Evolutionary conservation across 2,329 filamentous ascomycete genomes (phyloP).

Genomic region (Zymoseptoria ardabiliae): DNA sequence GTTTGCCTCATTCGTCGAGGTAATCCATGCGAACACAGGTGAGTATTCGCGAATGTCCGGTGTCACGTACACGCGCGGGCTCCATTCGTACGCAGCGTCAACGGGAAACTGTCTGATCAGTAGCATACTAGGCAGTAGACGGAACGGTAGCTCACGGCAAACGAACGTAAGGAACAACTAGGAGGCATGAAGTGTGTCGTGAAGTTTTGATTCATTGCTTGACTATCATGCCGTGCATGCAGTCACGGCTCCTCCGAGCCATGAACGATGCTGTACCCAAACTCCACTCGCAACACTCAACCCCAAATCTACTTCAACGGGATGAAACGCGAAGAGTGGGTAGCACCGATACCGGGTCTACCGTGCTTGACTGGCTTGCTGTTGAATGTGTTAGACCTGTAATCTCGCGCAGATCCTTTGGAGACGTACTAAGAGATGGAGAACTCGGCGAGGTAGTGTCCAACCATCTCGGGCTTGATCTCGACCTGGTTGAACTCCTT

Average conservation of each 20-base stretch:
- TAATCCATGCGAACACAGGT: too few species aligned
- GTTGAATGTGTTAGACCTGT: conserved; percentile 44
- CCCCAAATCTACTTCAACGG: conserved; percentile 75
- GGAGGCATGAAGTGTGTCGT: too few species aligned
- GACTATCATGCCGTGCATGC: conserved; percentile 7
- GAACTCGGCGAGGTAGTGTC: conserved; percentile 98
- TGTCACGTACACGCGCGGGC: too few species aligned
- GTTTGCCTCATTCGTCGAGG: too few species aligned
- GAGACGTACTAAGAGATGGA: conserved; percentile 95
- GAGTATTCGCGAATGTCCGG: too few species aligned
- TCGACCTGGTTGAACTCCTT: conserved; percentile 99
- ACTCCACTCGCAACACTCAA: conserved; percentile 3
- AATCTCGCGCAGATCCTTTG: background rate
- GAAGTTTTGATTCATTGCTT: conserved; percentile 8
- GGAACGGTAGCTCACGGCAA: too few species aligned
- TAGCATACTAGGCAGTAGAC: too few species aligned
- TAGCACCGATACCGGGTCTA: conserved; percentile 99
- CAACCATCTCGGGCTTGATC: conserved; percentile 99
- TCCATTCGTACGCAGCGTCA: too few species aligned
- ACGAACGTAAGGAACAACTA: too few species aligned
- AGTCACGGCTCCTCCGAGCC: background rate
- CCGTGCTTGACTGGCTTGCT: conserved; percentile 99
- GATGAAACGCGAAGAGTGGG: conserved; percentile 99
- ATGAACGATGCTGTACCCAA: conserved; percentile 6
- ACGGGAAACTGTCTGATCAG: too few species aligned